phyloP scores from a whole-genome alignment of 371 early-diverging fungal genomes.

The Mucor lusitanicus region DNA sequence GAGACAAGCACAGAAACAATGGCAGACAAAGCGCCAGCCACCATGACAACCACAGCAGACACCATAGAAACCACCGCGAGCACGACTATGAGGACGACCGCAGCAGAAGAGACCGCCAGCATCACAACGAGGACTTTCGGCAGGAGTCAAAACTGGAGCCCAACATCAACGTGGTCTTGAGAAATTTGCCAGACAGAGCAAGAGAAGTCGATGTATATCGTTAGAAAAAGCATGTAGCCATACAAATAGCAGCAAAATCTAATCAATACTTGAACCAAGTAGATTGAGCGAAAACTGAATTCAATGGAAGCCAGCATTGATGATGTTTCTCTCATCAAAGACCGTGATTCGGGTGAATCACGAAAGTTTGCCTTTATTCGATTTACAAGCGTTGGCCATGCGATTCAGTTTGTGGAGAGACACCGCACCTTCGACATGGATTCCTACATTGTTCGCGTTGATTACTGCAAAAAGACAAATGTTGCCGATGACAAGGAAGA shows the following conservation, averaged over 20 bases:
- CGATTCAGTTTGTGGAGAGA: constrained; percentile 61
- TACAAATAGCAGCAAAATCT: constrained; percentile 22
- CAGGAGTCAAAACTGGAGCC: constrained; percentile 23
- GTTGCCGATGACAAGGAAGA: constrained; percentile 44
- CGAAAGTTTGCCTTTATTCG: constrained; percentile 67
- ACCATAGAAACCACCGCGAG: not conserved
- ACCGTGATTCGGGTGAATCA: constrained; percentile 59
- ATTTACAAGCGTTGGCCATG: constrained; percentile 66
- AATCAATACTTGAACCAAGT: constrained; percentile 17
- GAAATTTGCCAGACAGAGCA: constrained; percentile 44
- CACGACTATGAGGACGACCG: not conserved
- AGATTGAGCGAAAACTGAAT: constrained; percentile 22
- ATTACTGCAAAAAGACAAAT: constrained; percentile 51
- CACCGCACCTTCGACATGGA: constrained; percentile 49
- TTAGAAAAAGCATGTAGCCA: constrained; percentile 32
- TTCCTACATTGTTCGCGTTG: constrained; percentile 52
- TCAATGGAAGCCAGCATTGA: constrained; percentile 30
- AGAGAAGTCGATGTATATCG: constrained; percentile 45
- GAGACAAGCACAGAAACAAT: not conserved
- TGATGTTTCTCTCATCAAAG: constrained; percentile 46
- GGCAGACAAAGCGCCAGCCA: not conserved
- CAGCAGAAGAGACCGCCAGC: constrained; percentile 3
- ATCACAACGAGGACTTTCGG: constrained; percentile 3
- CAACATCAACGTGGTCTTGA: constrained; percentile 52
- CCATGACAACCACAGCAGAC: not conserved